Base-by-base conservation (phyloP, 208 protist genomes). In the Crithidia acanthocephali region DNA sequence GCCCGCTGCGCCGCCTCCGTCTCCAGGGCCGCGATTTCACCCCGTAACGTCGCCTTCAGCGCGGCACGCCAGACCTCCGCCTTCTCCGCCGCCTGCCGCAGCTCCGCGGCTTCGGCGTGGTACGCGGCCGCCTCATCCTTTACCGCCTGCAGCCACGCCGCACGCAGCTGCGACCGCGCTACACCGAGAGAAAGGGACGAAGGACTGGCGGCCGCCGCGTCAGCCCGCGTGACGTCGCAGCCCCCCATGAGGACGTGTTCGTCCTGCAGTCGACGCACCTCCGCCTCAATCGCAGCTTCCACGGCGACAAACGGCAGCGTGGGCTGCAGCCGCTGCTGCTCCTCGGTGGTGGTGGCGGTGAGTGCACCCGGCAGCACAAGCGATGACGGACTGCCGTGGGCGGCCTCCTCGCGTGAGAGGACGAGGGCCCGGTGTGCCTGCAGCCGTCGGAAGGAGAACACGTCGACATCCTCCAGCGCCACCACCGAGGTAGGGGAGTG, bases 381-480 rank as follows among this genome's bases (percentile, higher is more conserved):
- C 7, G 48, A 4, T n/a, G 44, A 28, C 18, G 23, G 23, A 7
- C 16, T 22, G 22, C 22, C 18, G 48, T 53, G 18, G 22, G 35
- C 11, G 6, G 62, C 48, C 23, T 68, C 51, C 9, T 11, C 68
- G 20, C 40, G 60, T 0, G 51, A 0, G 22, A 66, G 60, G 13
- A 61, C n/a, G 27, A 61, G 40, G 0, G 48, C 51, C 13, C 61
- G 58, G 51, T 68, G 60, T 27, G 58, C 68, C 40, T 74, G 68
- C 59, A 74, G 68, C 22, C 50, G 60, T 5, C 59, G 59, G 50
- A 67, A 74, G 18, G 68, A 23, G 20, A 42, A 28, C 9, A 58
- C 68, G 32, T 74, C 58, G n/a, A 65, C 68, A n/a, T 67, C 68
- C 30, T 74, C 57, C 45, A 74, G 59, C 20, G 68, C 59, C 50